phyloP scores from a whole-genome alignment of 2,329 filamentous ascomycete genomes.

The Colletotrichum cereale region DNA sequence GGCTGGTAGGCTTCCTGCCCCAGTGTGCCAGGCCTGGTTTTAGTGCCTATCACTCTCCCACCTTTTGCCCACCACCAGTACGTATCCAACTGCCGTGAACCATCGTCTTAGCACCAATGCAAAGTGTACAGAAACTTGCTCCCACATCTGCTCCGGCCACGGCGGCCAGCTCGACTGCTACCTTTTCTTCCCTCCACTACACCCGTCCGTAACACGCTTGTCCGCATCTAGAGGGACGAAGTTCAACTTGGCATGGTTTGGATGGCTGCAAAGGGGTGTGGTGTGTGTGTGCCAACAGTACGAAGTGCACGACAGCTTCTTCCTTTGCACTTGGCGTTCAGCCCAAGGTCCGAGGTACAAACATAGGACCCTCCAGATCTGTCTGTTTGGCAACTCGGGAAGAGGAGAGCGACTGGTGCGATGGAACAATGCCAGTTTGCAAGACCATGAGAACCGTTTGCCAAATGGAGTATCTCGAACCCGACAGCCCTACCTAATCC shows the following conservation, averaged over 20 bases:
- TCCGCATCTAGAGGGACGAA: not conserved
- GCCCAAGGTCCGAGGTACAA: not conserved
- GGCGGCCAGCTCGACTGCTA: conserved; percentile 30
- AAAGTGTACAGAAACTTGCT: conserved; percentile 33
- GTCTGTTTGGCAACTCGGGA: not conserved
- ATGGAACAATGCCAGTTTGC: conserved; percentile 2
- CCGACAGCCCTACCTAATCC: conserved; percentile 4
- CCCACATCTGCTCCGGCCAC: conserved; percentile 27
- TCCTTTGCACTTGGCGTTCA: not conserved
- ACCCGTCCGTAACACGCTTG: conserved; percentile 11
- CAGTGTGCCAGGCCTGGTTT: not conserved
- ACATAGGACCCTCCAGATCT: not conserved
- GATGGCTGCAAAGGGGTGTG: not conserved
- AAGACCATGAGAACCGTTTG: not conserved
- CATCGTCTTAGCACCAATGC: conserved; percentile 17
- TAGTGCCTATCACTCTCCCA: not conserved
- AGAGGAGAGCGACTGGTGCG: conserved; percentile 3
- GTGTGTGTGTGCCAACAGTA: conserved; percentile 5
- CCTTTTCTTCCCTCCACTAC: not conserved
- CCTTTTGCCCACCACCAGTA: conserved; percentile 8
- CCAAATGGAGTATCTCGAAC: conserved; percentile 11
- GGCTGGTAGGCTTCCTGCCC: not conserved
- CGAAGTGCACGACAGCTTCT: not conserved
- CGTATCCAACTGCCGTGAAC: conserved; percentile 32
- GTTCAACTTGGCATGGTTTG: not conserved